Evolutionary conservation across 257 asterid genomes (phyloP), one percentile per base, ranked within the genome.

Genomic region (Solanum chaucha): DNA sequence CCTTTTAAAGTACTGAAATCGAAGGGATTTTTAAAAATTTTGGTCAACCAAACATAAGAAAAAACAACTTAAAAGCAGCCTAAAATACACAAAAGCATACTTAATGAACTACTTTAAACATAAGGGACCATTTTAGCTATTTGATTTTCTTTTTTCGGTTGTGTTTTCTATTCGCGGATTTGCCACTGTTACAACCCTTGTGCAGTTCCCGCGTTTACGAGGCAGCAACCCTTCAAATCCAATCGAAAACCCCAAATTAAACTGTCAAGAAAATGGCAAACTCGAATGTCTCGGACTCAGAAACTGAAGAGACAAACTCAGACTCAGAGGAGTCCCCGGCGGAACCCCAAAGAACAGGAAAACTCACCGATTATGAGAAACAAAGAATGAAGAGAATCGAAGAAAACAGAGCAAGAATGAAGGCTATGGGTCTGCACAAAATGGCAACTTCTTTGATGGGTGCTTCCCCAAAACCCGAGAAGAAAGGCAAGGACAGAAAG

Each of bases 321-420:
- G 89, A 86, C 46, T 90, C 92, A 11, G 93, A 90, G 84, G 94
- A 91, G 77, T 44, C 90, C 12, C 92, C 75, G 51, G 85, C 85
- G 58, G 93, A 88, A 64, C 24, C 85, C 22, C 91, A 91, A 19
- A 68, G 32, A 41, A 88, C 86, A 83, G 86, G 87, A 90, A 73
- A 87, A 86, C 89, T 90, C n/a, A 55, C 96, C 4, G 92, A 92
- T 30, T 97, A 97, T 87, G 99, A 97, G 89, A 87, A 36, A 83
- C 95, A 89, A 92, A 92, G 99, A 83, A n/a, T 94, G 91, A 90
- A 92, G 91, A 94, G 95, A 87, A 97, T 97, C 67, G 93, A 94
- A 85, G 99, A 94, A 88, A 97, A 95, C 87, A 93, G 88, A 80
- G 90, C 90, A 35, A 92, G 98, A 92, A 94, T 97, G 98, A 93